Conservation (phyloP, 257 asterid species). For the Capsicum pubescens region DNA sequence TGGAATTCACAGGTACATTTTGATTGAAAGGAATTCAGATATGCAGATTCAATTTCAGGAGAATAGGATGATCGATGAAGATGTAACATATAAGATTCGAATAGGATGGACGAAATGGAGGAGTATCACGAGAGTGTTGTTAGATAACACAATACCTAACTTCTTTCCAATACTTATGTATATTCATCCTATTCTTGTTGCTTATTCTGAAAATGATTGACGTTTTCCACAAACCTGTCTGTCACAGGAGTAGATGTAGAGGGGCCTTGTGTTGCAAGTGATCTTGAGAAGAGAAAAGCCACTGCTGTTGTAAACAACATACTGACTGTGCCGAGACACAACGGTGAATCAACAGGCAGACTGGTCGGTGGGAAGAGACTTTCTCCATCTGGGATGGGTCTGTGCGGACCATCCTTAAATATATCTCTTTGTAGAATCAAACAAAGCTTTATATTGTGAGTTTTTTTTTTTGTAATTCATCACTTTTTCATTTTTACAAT, state of each 20-base stretch:
- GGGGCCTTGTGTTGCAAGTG: constrained; percentile 78
- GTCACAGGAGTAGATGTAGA: constrained; percentile 60
- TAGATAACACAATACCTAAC: not conserved
- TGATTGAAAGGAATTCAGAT: not conserved
- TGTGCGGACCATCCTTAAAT: constrained; percentile 62
- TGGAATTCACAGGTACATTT: constrained; percentile 56
- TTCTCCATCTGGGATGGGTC: constrained; percentile 47
- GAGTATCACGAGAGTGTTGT: not conserved
- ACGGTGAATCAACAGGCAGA: constrained; percentile 78
- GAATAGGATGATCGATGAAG: not conserved
- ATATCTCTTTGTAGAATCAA: constrained; percentile 97
- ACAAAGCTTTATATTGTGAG: constrained; percentile 99
- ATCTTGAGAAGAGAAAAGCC: constrained; percentile 72
- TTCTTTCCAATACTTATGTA: not conserved
- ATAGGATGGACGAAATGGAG: not conserved
- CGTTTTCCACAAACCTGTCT: constrained; percentile 26
- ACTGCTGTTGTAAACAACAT: constrained; percentile 59
- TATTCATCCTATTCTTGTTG: not conserved
- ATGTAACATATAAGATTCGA: not conserved
- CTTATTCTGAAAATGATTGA: not conserved
- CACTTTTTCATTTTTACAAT: constrained; percentile 26
- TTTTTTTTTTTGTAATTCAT: constrained; percentile 39
- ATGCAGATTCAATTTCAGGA: not conserved
- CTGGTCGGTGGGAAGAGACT: constrained; percentile 62
- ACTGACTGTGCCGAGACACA: constrained; percentile 67